These are phyloP conservation scores for Oehlia diaphana DNA, from an alignment of 192 early-diverging fungal species.

Conservation along the genomic window DNA sequence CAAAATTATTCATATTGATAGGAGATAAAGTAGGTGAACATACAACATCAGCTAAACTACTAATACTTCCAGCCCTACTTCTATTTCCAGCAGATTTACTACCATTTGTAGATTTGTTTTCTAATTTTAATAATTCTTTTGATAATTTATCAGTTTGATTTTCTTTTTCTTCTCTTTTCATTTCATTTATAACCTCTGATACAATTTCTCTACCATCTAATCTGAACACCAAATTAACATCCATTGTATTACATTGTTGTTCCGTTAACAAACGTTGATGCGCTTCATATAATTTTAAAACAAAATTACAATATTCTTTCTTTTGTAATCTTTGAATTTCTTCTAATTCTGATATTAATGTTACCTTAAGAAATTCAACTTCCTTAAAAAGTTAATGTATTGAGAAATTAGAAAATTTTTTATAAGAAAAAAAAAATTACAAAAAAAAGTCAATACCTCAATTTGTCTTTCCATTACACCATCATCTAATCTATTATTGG, in stretches of 20 bases:
- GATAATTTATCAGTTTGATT: neutral
- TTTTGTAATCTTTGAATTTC: constrained; percentile 49
- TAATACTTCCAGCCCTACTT: neutral
- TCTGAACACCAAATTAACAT: neutral
- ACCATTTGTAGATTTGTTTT: neutral
- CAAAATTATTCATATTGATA: neutral
- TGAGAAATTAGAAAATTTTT: neutral
- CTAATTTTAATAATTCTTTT: constrained; percentile 1
- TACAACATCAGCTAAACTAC: neutral
- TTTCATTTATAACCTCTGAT: constrained; percentile 41
- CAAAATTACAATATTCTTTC: constrained; percentile 57
- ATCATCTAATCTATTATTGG: neutral
- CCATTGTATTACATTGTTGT: neutral
- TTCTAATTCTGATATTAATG: constrained; percentile 50
- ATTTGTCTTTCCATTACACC: neutral
- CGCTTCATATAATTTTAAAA: constrained; percentile 44
- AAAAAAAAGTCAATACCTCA: neutral
- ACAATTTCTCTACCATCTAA: constrained; percentile 58
- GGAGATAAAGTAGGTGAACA: neutral
- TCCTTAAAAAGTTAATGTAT: constrained; percentile 27
- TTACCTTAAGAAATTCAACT: constrained; percentile 50
- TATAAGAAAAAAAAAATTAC: neutral
- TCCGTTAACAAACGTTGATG: neutral
- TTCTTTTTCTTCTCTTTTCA: constrained; percentile 31
- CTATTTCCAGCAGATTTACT: constrained; percentile 15